Evolutionary conservation across 495 filamentous ascomycete species (phyloP).

Genomic region (Sordaria brevicollis): DNA sequence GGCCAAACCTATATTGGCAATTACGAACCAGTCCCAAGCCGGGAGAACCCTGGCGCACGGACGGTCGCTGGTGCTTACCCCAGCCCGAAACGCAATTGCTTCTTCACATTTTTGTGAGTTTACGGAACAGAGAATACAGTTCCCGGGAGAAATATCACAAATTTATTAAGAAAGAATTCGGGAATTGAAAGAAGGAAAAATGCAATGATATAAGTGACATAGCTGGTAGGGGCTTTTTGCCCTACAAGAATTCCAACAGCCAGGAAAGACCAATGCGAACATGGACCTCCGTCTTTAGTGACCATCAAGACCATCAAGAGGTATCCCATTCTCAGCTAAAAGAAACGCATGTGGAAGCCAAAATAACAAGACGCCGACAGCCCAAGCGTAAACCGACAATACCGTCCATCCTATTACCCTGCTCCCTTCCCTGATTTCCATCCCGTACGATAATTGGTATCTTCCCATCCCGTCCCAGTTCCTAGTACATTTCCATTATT

Average conservation of each 20-base stretch:
- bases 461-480: background rate
- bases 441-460: background rate
- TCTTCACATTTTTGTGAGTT: no score
- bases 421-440: background rate
- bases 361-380: background rate
- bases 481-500: background rate
- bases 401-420: background rate
- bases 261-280: background rate
- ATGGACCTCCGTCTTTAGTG: background rate
- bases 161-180: no score
- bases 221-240: background rate
- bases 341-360: background rate
- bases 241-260: background rate
- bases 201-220: background rate
- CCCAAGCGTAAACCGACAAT: background rate
- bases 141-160: no score
- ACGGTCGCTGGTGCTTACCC: no score
- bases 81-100: no score
- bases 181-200: background rate
- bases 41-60: no score
- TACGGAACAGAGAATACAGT: no score
- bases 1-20: no score
- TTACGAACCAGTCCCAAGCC: no score
- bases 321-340: background rate
- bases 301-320: background rate